These are phyloP conservation scores for Syzygium malaccense DNA, from an alignment of 441 rosid species.

Conservation along the genomic window DNA sequence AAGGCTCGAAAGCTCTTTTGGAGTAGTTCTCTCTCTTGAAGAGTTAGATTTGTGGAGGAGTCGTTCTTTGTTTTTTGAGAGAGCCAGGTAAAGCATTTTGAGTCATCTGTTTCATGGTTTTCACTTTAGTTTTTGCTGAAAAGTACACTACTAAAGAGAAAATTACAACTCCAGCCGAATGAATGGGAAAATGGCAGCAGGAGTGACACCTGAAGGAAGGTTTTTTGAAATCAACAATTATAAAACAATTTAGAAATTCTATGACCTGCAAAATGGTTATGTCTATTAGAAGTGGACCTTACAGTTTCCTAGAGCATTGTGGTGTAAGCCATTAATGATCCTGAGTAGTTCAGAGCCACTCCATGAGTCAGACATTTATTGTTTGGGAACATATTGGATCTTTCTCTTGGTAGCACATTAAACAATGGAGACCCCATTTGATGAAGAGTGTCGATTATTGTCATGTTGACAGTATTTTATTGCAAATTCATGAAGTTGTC, in stretches of 20 bases:
- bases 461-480: background rate
- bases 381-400: background rate
- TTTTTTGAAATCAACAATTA: background rate
- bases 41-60: background rate
- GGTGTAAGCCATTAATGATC: background rate
- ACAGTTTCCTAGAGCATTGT: background rate
- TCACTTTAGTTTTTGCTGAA: background rate
- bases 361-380: background rate
- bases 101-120: background rate
- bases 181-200: background rate
- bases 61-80: background rate
- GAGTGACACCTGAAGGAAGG: background rate
- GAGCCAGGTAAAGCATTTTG: background rate
- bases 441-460: background rate
- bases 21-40: background rate
- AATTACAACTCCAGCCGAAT: background rate
- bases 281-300: background rate
- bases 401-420: background rate
- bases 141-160: background rate
- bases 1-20: background rate
- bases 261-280: background rate
- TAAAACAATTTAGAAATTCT: background rate
- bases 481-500: background rate
- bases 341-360: background rate
- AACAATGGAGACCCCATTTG: background rate